These are phyloP conservation scores for Penicillium maclennaniae DNA, from an alignment of 495 filamentous ascomycete species.

Conservation along the genomic window DNA sequence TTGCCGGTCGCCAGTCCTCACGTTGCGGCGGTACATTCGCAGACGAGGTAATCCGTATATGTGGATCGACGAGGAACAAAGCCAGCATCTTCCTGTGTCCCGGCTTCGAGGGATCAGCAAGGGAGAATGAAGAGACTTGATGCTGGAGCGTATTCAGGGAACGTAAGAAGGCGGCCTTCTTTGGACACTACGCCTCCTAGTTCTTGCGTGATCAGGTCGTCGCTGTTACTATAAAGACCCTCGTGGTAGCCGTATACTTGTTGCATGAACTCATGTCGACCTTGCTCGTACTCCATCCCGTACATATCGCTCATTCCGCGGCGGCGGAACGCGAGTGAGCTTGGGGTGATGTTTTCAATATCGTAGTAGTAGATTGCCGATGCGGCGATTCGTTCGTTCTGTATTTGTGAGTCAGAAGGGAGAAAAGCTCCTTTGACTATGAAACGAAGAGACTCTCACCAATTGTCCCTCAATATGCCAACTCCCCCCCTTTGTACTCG, in stretches of 20 bases:
- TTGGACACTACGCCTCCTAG: slow-evolving; percentile 31
- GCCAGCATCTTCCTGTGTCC: slow-evolving; percentile 56
- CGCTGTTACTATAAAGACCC: not conserved
- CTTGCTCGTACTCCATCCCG: slow-evolving; percentile 25
- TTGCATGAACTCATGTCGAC: slow-evolving; percentile 28
- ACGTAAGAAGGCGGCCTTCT: slow-evolving; percentile 32
- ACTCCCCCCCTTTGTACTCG: slow-evolving; percentile 40
- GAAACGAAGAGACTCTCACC: slow-evolving; percentile 13
- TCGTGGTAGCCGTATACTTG: slow-evolving; percentile 26
- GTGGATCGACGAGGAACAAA: slow-evolving; percentile 56
- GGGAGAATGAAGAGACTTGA: slow-evolving; percentile 45
- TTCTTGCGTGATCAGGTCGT: slow-evolving; percentile 26
- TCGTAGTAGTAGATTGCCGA: slow-evolving; percentile 62
- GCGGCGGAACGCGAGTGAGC: slow-evolving; percentile 50
- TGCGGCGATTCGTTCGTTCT: slow-evolving; percentile 55
- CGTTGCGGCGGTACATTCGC: slow-evolving; percentile 55
- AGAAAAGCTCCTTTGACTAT: not conserved
- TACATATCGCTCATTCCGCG: slow-evolving; percentile 8
- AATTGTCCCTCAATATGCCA: slow-evolving; percentile 56
- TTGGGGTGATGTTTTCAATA: slow-evolving; percentile 55
- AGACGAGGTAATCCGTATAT: slow-evolving; percentile 47
- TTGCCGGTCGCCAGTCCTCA: slow-evolving; percentile 32
- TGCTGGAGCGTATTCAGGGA: slow-evolving; percentile 46
- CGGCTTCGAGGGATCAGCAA: slow-evolving; percentile 45
- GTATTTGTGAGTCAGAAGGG: not conserved